Evolutionary conservation across 2,329 filamentous ascomycete species (phyloP), one percentile per base, ranked within the genome.

Genomic region (Pseudogymnoascus verrucosus): DNA sequence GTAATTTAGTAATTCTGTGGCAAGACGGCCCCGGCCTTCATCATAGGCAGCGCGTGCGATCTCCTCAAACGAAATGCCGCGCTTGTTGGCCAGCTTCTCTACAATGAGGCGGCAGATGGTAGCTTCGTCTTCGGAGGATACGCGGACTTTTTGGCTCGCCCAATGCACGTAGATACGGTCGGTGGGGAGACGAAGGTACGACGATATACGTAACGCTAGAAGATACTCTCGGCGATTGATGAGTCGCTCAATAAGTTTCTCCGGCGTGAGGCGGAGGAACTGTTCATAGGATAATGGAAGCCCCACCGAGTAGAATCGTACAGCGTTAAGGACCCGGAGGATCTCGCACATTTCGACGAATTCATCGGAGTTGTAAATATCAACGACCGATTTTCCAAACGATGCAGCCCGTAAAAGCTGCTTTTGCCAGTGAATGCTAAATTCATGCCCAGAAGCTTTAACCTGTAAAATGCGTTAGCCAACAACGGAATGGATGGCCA

Each of bases 321-420:
- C 89, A 5, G 93, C 93, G 70, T 97, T 98, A 59, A 99, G 81
- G 0, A 99, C 93, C 14, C 95, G 88, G 14, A 99, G 78, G 0
- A 89, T 95, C 75, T 99, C 93, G 69, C 92, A 96, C 88, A 97
- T 98, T 67, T 98, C 93, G 62, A 99, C 95, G 76, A 98, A 99
- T 68, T 99, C 93, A 72, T 99, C 95, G 72, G 93, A 97, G 75
- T 95, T 97, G 77, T 98, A 99, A 11, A 98, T 87, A 71, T 98
- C 95, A 3, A 99, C 82, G 0, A 98, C 95, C 0, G 95, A 98
- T 75, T 99, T 99, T 66, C 95, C 95, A 74, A 97, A 98, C 0
- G 93, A 98, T 0, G 95, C 95, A 5, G 95, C 95, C 74, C 96
- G 96, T n/a, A 99, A 81, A 1, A 99, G 81, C 69, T 96, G 87